Evolutionary conservation across 441 rosid genomes (phyloP).

Genomic region (Aquilaria agallochum): DNA sequence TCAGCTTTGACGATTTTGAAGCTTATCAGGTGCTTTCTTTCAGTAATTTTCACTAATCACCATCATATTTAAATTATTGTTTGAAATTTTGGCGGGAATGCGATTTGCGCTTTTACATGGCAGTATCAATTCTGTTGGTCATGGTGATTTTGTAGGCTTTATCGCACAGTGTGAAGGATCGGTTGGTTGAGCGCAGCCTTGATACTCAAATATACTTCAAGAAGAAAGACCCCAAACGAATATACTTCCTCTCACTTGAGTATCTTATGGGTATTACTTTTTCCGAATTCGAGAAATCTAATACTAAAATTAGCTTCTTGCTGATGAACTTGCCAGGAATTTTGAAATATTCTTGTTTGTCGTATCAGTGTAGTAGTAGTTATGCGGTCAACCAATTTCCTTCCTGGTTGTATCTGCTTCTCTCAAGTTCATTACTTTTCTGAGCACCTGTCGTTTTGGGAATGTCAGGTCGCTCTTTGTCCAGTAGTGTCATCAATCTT

Average conservation of each 20-base stretch:
- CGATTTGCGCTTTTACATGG: not conserved
- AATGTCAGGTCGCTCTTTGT: slow-evolving; percentile 45
- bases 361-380: not conserved
- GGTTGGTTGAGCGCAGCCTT: slow-evolving; percentile 53
- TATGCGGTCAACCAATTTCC: not conserved
- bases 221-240: slow-evolving; percentile 46
- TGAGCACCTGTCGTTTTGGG: not conserved
- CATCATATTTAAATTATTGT: not conserved
- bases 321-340: too few relatives aligned
- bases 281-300: not conserved
- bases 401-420: not conserved
- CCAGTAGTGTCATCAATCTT: slow-evolving; percentile 47
- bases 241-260: slow-evolving; percentile 53
- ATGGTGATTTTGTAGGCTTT: slow-evolving; percentile 31
- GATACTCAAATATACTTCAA: slow-evolving; percentile 44
- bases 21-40: slow-evolving; percentile 38
- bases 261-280: slow-evolving; percentile 45
- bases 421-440: too few relatives aligned
- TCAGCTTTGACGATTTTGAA: slow-evolving; percentile 52
- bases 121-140: slow-evolving; percentile 11
- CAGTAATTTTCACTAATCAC: too few relatives aligned
- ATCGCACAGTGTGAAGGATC: slow-evolving; percentile 45
- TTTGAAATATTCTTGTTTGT: too few relatives aligned
- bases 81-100: slow-evolving; percentile 37
- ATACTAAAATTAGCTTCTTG: too few relatives aligned